These are phyloP conservation scores for Artemisia argyi DNA, from an alignment of 129 eudicot species.

Conservation along the genomic window DNA sequence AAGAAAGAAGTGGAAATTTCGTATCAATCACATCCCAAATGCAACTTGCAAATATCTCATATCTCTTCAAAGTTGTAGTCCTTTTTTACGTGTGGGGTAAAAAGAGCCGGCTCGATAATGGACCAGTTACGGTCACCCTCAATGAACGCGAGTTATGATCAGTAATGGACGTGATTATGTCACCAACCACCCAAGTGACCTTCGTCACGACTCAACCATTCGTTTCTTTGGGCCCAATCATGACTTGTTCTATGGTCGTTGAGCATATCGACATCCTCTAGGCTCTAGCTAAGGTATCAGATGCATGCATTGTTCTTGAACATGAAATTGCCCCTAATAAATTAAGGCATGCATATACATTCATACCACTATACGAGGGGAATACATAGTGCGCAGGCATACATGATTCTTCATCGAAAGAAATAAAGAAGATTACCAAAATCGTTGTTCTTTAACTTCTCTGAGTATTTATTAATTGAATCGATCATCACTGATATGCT, in stretches of 20 bases:
- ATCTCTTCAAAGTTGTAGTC: conserved; percentile 9
- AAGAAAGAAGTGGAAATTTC: conserved; percentile 21
- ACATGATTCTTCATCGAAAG: background rate
- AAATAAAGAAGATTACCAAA: background rate
- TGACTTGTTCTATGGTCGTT: conserved; percentile 12
- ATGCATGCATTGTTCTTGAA: conserved; percentile 15
- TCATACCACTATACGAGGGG: too few species aligned
- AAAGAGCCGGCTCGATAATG: conserved; percentile 17
- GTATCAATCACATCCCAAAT: conserved; percentile 29
- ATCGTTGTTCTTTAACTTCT: background rate
- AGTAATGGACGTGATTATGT: conserved; percentile 2
- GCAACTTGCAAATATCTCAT: conserved; percentile 35
- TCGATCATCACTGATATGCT: too few species aligned
- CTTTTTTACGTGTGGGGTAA: conserved; percentile 19
- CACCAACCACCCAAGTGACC: conserved; percentile 20
- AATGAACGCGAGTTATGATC: conserved; percentile 10
- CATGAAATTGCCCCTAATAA: too few species aligned
- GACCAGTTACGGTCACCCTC: conserved; percentile 21
- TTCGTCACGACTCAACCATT: background rate
- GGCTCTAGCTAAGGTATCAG: background rate
- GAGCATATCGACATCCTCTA: conserved; percentile 1
- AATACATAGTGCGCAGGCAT: background rate
- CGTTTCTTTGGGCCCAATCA: conserved; percentile 14
- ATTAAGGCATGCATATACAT: background rate
- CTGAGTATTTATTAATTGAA: too few species aligned